A percentile compares a stretch with the other conserved stretches of the same genome.
phyloP scores from a whole-genome alignment of 148 eudicot genomes.

The Selenicereus undatus region DNA sequence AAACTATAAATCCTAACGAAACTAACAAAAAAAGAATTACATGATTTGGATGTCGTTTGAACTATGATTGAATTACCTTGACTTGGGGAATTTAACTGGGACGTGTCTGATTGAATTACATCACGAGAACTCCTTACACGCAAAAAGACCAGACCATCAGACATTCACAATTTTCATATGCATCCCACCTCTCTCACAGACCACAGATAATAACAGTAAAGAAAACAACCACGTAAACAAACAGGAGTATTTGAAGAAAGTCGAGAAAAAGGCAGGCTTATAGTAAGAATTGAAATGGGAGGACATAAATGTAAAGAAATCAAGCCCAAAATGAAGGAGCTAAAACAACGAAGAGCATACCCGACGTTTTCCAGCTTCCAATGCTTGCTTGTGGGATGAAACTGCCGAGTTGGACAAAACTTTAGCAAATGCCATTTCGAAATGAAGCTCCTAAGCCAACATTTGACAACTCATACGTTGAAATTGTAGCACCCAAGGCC shows the following conservation, averaged over 20 bases:
- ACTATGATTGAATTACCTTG: no score
- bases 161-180: not conserved
- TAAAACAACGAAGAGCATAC: conserved; percentile 23
- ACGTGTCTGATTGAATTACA: no score
- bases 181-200: not conserved
- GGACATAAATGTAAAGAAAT: not conserved
- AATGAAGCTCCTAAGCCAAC: not conserved
- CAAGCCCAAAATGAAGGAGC: not conserved
- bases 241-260: no score
- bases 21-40: no score
- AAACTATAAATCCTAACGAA: no score
- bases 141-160: not conserved
- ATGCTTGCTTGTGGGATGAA: conserved; percentile 51
- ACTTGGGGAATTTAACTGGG: no score
- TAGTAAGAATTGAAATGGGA: not conserved
- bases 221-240: not conserved
- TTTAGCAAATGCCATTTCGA: conserved; percentile 62
- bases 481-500: not conserved
- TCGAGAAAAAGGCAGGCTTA: not conserved
- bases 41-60: no score
- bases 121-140: not conserved
- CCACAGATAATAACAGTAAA: not conserved
- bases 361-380: conserved; percentile 83
- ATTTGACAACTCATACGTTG: not conserved
- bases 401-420: conserved; percentile 35